These are phyloP conservation scores for Moricandia moricandioides DNA, from an alignment of 345 rosid species.

Conservation along the genomic window DNA sequence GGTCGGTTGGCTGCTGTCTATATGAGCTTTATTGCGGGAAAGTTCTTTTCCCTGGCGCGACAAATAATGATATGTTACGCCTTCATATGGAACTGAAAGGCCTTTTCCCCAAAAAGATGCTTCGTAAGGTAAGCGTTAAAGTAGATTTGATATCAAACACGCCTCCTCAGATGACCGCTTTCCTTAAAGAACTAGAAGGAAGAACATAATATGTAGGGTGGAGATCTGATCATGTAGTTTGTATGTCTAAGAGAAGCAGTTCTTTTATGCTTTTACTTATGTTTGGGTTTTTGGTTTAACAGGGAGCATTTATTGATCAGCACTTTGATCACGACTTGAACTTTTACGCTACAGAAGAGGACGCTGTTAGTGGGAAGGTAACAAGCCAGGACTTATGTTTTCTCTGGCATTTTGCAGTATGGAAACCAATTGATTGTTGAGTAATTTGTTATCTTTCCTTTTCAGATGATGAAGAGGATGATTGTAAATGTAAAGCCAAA, in stretches of 20 bases:
- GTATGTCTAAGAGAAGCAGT: slow-evolving; percentile 6
- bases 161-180: background rate
- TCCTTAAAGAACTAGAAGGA: background rate
- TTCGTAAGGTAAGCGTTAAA: slow-evolving; percentile 62
- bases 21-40: slow-evolving; percentile 95
- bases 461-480: slow-evolving; percentile 81
- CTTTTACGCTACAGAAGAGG: slow-evolving; percentile 88
- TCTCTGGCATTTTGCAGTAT: slow-evolving; percentile 1
- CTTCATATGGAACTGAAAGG: slow-evolving; percentile 99
- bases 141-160: background rate
- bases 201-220: background rate
- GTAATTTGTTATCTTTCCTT: slow-evolving; percentile 21
- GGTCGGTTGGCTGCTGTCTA: slow-evolving; percentile 99
- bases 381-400: background rate
- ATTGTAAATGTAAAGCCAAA: slow-evolving; percentile 76
- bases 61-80: slow-evolving; percentile 97
- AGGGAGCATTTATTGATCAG: slow-evolving; percentile 94
- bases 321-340: slow-evolving; percentile 89
- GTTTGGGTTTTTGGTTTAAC: slow-evolving; percentile 12
- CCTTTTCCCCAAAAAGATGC: slow-evolving; percentile 95
- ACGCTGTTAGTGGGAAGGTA: slow-evolving; percentile 90
- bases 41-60: slow-evolving; percentile 93
- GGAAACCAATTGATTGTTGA: background rate
- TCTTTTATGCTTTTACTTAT: background rate
- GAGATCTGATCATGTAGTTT: background rate